Conservation (phyloP, 306 rosid species). For the Vachellia pachyceras region DNA sequence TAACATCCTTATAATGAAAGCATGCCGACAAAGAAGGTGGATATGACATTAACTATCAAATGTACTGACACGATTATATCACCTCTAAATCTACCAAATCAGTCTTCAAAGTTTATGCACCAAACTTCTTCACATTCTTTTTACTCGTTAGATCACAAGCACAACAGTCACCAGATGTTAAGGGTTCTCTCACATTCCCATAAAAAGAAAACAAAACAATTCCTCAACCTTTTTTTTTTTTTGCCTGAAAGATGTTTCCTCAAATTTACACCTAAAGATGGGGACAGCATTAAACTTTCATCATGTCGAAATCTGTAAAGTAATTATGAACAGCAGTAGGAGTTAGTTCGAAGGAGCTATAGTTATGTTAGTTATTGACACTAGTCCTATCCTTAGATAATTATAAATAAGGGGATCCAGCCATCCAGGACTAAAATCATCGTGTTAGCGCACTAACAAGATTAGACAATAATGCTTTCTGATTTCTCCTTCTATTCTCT, state of each 20-base stretch:
- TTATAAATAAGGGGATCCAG: neutral
- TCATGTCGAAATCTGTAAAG: neutral
- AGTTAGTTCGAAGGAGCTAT: neutral
- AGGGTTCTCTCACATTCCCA: neutral
- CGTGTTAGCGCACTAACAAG: neutral
- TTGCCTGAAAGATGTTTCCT: neutral
- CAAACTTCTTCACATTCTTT: neutral
- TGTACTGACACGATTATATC: neutral
- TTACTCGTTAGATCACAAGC: constrained; percentile 6
- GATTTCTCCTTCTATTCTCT: neutral
- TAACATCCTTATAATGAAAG: constrained; percentile 1
- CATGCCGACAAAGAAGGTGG: constrained; percentile 9
- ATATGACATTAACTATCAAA: neutral
- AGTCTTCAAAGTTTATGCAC: constrained; percentile 12
- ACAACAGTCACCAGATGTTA: neutral
- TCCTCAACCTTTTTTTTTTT: neutral
- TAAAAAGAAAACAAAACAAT: neutral
- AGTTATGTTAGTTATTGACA: neutral
- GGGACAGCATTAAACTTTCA: constrained; percentile 4
- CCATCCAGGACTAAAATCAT: neutral
- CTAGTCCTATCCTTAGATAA: neutral
- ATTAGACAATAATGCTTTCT: neutral
- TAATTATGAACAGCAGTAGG: neutral
- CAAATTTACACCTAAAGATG: constrained; percentile 24
- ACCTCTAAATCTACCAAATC: constrained; percentile 12